Base-by-base conservation (phyloP, 169 alveolate species). In the Cryptosporidium xiaoi region DNA sequence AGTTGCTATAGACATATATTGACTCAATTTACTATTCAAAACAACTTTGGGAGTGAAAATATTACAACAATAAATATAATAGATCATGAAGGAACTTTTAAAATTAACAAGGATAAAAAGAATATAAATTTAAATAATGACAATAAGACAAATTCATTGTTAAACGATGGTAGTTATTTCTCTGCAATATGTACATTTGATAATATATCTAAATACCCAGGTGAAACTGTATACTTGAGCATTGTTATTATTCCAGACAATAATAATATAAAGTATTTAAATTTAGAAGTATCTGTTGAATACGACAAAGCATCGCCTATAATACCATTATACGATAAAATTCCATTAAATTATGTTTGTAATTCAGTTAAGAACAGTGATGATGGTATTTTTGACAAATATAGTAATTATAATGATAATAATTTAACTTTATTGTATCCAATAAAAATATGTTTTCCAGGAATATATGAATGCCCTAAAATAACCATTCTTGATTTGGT, bases 391-490 rank as follows among this genome's bases (percentile, higher is more conserved):
- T 65, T 33, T 3, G 10, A 34, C 15, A 40, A 34, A 0, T 8
- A 5, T 29, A 27, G 20, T 67, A 24, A 31, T 27, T 51, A 40
- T 1, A 40, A 40, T 40, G 58, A 77, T 20, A 56, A 18, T 8
- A 48, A 34, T 60, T 60, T 64, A 24, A 56, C 64, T 20, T 40
- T 77, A 60, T 31, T 77, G 20, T 77, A 77, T 77, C 87, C 87
- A n/a, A n/a, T 77, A 5, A 56, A 56, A 60, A 77, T 77, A 40
- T 77, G 87, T 48, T 12, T 58, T 77, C 87, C 87, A 40, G 87
- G 87, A 15, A 77, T 77, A 46, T 62, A 60, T 77, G 55, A 77
- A 40, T 77, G 87, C 15, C 87, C 87, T n/a, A 77, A 62, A 33
- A 62, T 77, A 60, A n/a, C 3, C 33, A 60, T 77, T 60, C 27